Evolutionary conservation across 1,284 basidiomycete genomes (phyloP), one percentile per base, ranked within the genome.

Genomic region (Marasmius oreades): DNA sequence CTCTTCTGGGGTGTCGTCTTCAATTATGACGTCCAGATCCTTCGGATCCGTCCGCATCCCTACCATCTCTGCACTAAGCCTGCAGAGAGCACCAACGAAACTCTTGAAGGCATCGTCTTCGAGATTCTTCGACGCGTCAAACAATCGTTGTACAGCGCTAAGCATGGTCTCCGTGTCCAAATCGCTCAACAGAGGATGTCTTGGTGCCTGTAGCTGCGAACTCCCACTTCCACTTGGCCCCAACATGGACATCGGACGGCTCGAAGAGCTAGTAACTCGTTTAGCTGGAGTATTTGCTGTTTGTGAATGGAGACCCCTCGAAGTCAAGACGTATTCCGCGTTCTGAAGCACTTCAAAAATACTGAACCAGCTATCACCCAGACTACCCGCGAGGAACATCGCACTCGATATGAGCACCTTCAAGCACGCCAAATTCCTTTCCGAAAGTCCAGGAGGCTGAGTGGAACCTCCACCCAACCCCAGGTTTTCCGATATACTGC

Each of bases 261-360:
- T 31, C 23, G 11, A 31, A 37, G 53, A 33, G 4, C 33, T 18
- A 12, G 43, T 76, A 63, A 16, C 72, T 52, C 73, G 76, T 56
- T 74, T 75, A 47, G 65, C 68, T 43, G 68, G 65, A 1, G 63
- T 61, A 22, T 10, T 31, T 31, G 5, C 28, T 4, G 64, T 44
- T 31, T 63, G 60, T 6, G 67, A 54, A 8, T 71, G 67, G 8
- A 67, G 66, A 11, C 77, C 82, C 62, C 83, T 86, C 51, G 82
- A 75, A 2, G 84, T 82, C 26, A 97, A 76, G 16, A 97, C 91
- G 65, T 93, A 94, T 63, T 95, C 93, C 5, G 94, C 93, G 63
- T 95, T 96, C 71, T 97, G 94, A 36, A 97, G 72, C 1, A 89
- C 85, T 66, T 97, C 94, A 47, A 99, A 79, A 6, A 98, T 83